Base-by-base conservation (phyloP, 257 asterid genomes). In the Solanum sejunctum region DNA sequence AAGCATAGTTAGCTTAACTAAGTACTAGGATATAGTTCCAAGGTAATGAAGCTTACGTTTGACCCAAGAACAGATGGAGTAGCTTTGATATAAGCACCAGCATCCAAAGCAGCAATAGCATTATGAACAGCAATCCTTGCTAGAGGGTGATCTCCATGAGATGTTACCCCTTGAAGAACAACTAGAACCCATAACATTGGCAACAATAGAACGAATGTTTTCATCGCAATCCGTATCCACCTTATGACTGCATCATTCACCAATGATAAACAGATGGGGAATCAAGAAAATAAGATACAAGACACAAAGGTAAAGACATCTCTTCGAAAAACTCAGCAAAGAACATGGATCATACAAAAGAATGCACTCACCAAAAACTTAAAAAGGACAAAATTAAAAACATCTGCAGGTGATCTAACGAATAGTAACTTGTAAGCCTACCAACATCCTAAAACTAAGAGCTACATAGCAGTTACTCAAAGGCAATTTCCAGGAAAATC, bases 131-230 rank as follows among this genome's bases (percentile, higher is more conserved):
- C 90, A 69, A 96, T 91, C 32, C 61, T 41, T 7, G 97, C 88
- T 58, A 96, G 94, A 18, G 99, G 98, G 63, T 96, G 98, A 86
- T 80, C 91, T 83, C 94, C 94, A 32, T 96, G 97, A 26, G 98
- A 89, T 49, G 56, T 85, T 85, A 89, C 98, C 82, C 88, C 91
- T 84, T 83, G 80, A 80, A 90, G 84, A 84, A 85, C 87, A 83
- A 85, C 63, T 47, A 90, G 85, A 86, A 87, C 89, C 97, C 89
- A 91, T 32, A 90, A 87, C 86, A 93, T 84, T 85, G 91, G 89
- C 83, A 87, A 51, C 61, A 93, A 77, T 49, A 67, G 86, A 82
- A 89, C 4, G 26, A 88, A 78, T 51, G 84, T 49, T 75, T 83
- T 87, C 97, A 94, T 93, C 81, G 90, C 86, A 4, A 36, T 36